phyloP scores from a whole-genome alignment of 768 basidiomycete genomes.

The Lactifluus subvellereus region DNA sequence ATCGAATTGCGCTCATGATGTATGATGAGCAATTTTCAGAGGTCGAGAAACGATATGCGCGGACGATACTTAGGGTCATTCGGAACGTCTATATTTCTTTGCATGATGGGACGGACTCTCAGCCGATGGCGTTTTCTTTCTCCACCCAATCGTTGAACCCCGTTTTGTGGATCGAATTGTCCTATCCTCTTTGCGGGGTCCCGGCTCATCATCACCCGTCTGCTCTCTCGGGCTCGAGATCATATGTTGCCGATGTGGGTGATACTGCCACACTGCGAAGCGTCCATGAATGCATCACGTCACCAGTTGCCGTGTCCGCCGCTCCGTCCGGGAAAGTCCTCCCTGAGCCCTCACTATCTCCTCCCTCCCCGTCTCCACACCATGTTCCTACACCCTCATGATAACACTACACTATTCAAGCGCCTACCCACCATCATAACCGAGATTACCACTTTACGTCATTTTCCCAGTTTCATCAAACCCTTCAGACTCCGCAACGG shows the following conservation, averaged over 20 bases:
- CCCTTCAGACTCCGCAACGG: background rate
- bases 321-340: background rate
- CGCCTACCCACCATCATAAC: background rate
- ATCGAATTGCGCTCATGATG: conserved; percentile 8
- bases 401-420: background rate
- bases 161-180: conserved; percentile 11
- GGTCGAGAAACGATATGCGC: conserved; percentile 14
- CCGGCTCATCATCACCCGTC: conserved; percentile 2
- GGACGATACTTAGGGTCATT: conserved; percentile 16
- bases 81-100: conserved; percentile 15
- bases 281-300: background rate
- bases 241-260: background rate
- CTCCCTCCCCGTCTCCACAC: background rate
- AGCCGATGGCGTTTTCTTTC: conserved; percentile 10
- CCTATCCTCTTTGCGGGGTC: conserved; percentile 11
- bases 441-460: background rate
- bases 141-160: conserved; percentile 19
- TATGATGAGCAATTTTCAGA: conserved; percentile 2
- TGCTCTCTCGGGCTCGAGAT: background rate
- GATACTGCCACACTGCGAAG: background rate
- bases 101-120: conserved; percentile 18
- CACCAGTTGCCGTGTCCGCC: background rate
- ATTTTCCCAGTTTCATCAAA: background rate
- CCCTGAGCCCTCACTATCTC: background rate
- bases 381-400: background rate